Evolutionary conservation across 345 rosid species (phyloP).

Genomic region (Gynandropsis gynandra): DNA sequence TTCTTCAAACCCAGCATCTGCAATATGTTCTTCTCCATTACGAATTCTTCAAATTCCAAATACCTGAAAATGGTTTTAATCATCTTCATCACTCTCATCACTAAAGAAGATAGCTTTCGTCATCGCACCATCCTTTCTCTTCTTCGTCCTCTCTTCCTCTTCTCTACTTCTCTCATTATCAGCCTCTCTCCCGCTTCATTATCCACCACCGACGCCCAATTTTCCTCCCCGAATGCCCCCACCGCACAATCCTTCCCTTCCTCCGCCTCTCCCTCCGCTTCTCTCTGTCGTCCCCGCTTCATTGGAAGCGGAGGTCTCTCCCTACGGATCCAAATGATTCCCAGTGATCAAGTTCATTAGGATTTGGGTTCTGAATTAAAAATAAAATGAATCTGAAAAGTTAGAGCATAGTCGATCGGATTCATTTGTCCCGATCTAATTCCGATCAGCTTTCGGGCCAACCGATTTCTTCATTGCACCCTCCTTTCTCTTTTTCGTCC

Average conservation of each 20-base stretch:
- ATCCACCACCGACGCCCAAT: constrained; percentile 94
- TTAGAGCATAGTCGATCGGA: too few species aligned
- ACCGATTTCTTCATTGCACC: too few species aligned
- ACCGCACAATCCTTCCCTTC: constrained; percentile 18
- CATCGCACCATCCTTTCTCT: constrained; percentile 34
- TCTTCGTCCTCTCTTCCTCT: constrained; percentile 32
- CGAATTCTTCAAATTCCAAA: not conserved
- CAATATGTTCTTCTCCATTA: constrained; percentile 9
- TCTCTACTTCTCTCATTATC: constrained; percentile 34
- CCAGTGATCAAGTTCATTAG: too few species aligned
- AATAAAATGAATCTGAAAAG: too few species aligned
- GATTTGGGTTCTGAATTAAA: too few species aligned
- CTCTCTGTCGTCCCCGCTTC: constrained; percentile 33
- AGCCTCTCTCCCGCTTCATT: constrained; percentile 69
- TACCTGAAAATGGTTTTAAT: too few species aligned
- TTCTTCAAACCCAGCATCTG: too few species aligned
- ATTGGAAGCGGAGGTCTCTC: constrained; percentile 69
- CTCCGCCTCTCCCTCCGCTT: constrained; percentile 29
- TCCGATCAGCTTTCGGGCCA: too few species aligned
- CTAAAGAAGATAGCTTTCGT: constrained; percentile 80
- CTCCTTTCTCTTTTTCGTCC: too few species aligned
- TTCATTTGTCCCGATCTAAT: too few species aligned
- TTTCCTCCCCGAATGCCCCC: constrained; percentile 60
- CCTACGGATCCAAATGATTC: too few species aligned
- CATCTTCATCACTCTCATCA: constrained; percentile 90